phyloP scores from a whole-genome alignment of 176 grass and related monocot genomes.

The Zea luxurians region DNA sequence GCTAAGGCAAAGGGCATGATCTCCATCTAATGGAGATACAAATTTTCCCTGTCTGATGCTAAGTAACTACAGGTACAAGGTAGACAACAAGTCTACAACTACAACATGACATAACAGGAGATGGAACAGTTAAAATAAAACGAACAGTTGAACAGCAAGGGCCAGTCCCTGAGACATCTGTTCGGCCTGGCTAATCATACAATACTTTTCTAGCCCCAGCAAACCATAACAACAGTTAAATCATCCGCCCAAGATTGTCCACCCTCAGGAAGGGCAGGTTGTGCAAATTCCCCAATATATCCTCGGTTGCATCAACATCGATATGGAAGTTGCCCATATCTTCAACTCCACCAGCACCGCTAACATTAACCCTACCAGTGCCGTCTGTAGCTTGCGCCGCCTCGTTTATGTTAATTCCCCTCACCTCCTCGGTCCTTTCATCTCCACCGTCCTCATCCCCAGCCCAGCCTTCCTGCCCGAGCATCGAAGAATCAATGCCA shows the following conservation, averaged over 20 bases:
- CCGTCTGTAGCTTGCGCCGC: slow-evolving; percentile 61
- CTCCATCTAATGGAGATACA: slow-evolving; percentile 20
- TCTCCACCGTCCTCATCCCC: slow-evolving; percentile 26
- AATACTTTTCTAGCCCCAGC: background rate
- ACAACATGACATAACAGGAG: slow-evolving; percentile 32
- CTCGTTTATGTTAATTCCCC: slow-evolving; percentile 86
- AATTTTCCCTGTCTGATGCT: slow-evolving; percentile 16
- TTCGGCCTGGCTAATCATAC: slow-evolving; percentile 22
- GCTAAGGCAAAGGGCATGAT: slow-evolving; percentile 18
- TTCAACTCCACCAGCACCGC: slow-evolving; percentile 27
- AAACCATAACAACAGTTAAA: slow-evolving; percentile 19
- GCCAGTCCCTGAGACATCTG: slow-evolving; percentile 36
- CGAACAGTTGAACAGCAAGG: slow-evolving; percentile 29
- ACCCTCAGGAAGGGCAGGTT: slow-evolving; percentile 67
- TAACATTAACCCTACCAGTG: slow-evolving; percentile 33
- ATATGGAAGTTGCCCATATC: slow-evolving; percentile 65
- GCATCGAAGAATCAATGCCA: slow-evolving; percentile 38
- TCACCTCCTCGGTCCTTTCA: slow-evolving; percentile 47
- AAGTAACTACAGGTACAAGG: slow-evolving; percentile 23
- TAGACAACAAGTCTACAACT: slow-evolving; percentile 18
- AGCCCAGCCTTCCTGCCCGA: slow-evolving; percentile 45
- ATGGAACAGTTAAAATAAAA: background rate
- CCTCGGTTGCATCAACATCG: slow-evolving; percentile 62
- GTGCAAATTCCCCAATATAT: slow-evolving; percentile 75
- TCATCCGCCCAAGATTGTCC: slow-evolving; percentile 53